Evolutionary conservation across 140 eudicot species (phyloP).

Genomic region (Senecio squalidus): DNA sequence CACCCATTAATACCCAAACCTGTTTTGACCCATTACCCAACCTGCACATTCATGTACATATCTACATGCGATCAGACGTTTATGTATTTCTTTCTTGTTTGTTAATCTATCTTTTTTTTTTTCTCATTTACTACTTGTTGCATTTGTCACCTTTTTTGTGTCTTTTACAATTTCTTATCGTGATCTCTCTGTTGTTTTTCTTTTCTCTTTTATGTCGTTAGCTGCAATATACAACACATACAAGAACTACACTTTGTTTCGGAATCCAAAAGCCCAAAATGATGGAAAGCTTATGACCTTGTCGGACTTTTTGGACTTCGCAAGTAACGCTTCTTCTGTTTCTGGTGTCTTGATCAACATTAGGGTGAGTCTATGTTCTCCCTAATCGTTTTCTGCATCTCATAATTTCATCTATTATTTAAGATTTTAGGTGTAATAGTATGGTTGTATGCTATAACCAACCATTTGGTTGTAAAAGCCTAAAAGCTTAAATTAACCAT

Average conservation of each 20-base stretch:
- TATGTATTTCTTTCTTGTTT: not conserved
- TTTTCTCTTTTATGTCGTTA: conserved; percentile 29
- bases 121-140: not conserved
- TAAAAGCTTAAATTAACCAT: too few species aligned
- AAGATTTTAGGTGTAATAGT: not conserved
- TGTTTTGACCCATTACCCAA: too few species aligned
- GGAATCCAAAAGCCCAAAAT: conserved; percentile 60
- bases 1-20: too few species aligned
- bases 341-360: conserved; percentile 78
- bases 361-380: conserved; percentile 54
- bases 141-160: not conserved
- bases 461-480: not conserved
- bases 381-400: conserved; percentile 12
- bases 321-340: conserved; percentile 64
- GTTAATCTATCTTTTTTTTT: not conserved
- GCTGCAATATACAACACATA: conserved; percentile 62
- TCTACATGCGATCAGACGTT: not conserved
- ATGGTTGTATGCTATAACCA: not conserved
- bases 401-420: not conserved
- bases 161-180: not conserved
- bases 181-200: not conserved
- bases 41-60: too few species aligned
- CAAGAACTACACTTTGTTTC: conserved; percentile 28
- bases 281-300: conserved; percentile 52
- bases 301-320: conserved; percentile 59